Base-by-base conservation (phyloP, 2,329 filamentous ascomycete genomes). In the Claviceps humidiphila region DNA sequence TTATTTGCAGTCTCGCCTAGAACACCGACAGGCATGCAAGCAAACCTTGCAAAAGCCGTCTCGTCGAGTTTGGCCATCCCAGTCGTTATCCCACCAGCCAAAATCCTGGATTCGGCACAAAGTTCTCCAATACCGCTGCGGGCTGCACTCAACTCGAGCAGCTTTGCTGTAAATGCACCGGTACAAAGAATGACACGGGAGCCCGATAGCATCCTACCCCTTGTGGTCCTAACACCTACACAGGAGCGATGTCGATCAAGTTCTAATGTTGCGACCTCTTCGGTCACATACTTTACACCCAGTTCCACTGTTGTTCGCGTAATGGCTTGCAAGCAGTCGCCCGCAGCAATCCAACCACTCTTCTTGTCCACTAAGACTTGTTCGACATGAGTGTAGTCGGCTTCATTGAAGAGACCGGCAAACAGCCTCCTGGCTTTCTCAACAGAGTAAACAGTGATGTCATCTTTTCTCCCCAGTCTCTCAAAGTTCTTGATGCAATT, bases 281-380 rank as follows among this genome's bases (percentile, higher is more conserved):
- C 76, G 0, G 68, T 69, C 9, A 80, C 70, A 53, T 83, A 84
- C 60, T 74, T 73, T 55, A 83, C 80, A 1, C 81, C 81, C 6
- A 78, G 62, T 47, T 74, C 69, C 5, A 83, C 58, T 16, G 71
- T 71, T 53, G 69, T 68, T 38, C 73, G 70, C 1, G 78, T 82
- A 8, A 82, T 71, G 1, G 74, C 76, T 49, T 69, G 63, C 54
- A 84, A 61, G 34, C 73, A 72, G 57, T 82, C 77, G 2, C 76
- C 77, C 2, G 81, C 81, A n/a, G 77, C 78, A 6, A 74, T 80
- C 78, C 79, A 84, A 1, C 81, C 81, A 61, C 78, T 81, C 30
- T 73, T 75, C 58, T 71, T 75, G 67, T 84, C 84, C 45, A 83
- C 66, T 14, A 81, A 68, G 2, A 83, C 77, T 57, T 81, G 75